Conservation (phyloP, 1,139 yeast genomes). For the Wickerhamomyces sp. region DNA sequence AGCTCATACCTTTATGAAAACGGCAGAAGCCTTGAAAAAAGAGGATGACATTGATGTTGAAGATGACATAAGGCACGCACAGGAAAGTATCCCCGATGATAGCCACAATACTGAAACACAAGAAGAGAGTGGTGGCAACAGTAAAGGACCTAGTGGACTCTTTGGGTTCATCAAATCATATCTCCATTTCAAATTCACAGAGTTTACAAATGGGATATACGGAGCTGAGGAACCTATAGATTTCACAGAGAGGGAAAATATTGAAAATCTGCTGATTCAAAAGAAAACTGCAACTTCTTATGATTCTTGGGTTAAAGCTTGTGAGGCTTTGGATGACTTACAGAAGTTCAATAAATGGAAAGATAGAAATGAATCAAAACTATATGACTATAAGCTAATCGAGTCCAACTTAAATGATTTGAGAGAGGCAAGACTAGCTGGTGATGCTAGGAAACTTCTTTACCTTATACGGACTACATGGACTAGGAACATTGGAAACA, state of each 20-base stretch:
- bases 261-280: constrained; percentile 36
- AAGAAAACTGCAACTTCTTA: constrained; percentile 63
- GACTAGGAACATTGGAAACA: constrained; percentile 81
- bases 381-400: constrained; percentile 70
- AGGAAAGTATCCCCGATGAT: neutral
- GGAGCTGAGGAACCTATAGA: constrained; percentile 9
- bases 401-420: constrained; percentile 50
- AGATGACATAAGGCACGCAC: neutral
- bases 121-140: neutral
- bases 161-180: constrained; percentile 6
- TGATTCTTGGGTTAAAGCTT: constrained; percentile 62
- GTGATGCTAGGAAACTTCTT: constrained; percentile 57
- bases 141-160: neutral
- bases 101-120: neutral
- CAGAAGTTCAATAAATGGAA: constrained; percentile 73
- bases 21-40: neutral
- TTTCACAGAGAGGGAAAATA: constrained; percentile 22
- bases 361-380: constrained; percentile 46
- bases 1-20: constrained; percentile 1
- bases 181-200: neutral
- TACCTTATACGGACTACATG: constrained; percentile 80
- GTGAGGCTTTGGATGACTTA: constrained; percentile 58
- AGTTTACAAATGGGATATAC: constrained; percentile 3
- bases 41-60: neutral
- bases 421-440: constrained; percentile 49